Evolutionary conservation across 140 eudicot species (phyloP).

Genomic region (Senecio squalidus): DNA sequence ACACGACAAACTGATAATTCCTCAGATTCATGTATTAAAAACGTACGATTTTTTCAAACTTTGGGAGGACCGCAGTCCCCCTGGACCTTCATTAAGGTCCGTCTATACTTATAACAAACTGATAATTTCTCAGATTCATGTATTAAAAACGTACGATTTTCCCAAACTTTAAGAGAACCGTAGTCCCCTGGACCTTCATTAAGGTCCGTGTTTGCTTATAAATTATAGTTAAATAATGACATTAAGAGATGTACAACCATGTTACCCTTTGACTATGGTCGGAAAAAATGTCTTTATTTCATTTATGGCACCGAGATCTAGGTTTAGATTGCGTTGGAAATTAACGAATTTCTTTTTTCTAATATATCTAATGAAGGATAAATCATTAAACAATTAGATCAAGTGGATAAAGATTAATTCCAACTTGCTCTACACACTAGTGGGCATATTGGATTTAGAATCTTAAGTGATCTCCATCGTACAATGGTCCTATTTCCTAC

Average conservation of each 20-base stretch:
- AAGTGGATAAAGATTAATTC: not conserved
- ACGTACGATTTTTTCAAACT: too few relatives aligned
- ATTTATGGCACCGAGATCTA: conserved; percentile 5
- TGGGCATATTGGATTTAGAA: not conserved
- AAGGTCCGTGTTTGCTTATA: too few relatives aligned
- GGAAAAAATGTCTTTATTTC: conserved; percentile 5
- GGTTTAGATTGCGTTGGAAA: conserved; percentile 12
- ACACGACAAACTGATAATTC: too few relatives aligned
- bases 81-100: too few relatives aligned
- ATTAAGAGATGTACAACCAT: not conserved
- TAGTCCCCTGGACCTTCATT: too few relatives aligned
- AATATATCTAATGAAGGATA: not conserved
- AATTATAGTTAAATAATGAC: not conserved
- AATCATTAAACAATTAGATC: conserved; percentile 6
- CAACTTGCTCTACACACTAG: conserved; percentile 11
- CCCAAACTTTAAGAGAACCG: too few relatives aligned
- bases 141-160: too few relatives aligned
- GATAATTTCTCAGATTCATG: too few relatives aligned
- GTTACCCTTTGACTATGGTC: conserved; percentile 21
- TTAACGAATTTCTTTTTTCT: not conserved
- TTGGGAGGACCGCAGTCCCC: too few relatives aligned
- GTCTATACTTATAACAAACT: too few relatives aligned
- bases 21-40: too few relatives aligned
- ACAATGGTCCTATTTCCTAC: too few relatives aligned
- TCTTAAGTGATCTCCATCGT: not conserved